Evolutionary conservation across 306 rosid species (phyloP), one percentile per base, ranked within the genome.

Genomic region (Medicago arabica): DNA sequence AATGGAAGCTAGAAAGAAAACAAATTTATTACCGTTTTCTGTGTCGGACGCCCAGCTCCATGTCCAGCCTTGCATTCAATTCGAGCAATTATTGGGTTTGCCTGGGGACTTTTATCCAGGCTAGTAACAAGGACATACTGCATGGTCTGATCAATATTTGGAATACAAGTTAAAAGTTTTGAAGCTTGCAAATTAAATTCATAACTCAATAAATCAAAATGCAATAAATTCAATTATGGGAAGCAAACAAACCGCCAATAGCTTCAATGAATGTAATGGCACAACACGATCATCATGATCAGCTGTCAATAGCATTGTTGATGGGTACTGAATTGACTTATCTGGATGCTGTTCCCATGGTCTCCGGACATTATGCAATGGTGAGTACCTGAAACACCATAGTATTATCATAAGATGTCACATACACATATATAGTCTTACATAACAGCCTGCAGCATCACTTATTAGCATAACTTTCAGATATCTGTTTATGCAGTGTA

Each of bases 281-380:
- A 95, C 99, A 62, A 95, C 98, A 60, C 98, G 95, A 67, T 95
- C 98, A 76, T 95, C 99, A 23, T 95, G 99, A 88, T 95, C 99
- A 72, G 99, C 99, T 0, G 99, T 95, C 89, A 95, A 75, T 69
- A 95, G 71, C 97, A 95, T 90, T 58, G 93, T 92, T 55, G 97
- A 65, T 78, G 97, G 99, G 80, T 95, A 95, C 86, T 92, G 99
- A 67, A 71, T 38, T 80, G 77, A 72, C 78, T 75, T 60, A 72
- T 66, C 82, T 0, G 87, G 51, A 77, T 75, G 70, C 38, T 81
- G 83, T 53, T 90, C 97, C 99, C 99, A 95, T 43, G 97, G 97
- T 84, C 97, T 89, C 80, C 76, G 84, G 39, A 95, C 97, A 79
- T 92, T 92, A 83, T 95, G 99, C 72, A 95, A 86, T 16, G 99